Base-by-base conservation (phyloP, 2,329 filamentous ascomycete species). In the Scolecobasidium constrictum region DNA sequence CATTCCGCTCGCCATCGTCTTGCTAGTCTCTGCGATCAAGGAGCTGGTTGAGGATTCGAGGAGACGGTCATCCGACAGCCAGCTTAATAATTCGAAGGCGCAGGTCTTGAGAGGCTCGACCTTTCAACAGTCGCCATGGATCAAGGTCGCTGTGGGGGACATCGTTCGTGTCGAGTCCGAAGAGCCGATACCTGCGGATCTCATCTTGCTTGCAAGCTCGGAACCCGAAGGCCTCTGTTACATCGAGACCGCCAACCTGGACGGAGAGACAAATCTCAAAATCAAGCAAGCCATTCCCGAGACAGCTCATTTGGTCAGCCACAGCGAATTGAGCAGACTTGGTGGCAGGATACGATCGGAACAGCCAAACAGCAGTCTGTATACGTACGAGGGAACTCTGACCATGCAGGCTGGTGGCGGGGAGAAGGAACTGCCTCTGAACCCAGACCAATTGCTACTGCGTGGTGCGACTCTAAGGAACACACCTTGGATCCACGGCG, bases 201-300 rank as follows among this genome's bases (percentile, higher is more conserved):
- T 98, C 50, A 86, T 96, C 4, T 71, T 98, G 19, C 69, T 98
- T 44, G 88, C 92, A 6, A 94, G 86, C 56, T 96, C 92, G 5
- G 93, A 98, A 60, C 93, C 92, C 1, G 92, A 98, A 67, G 92
- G 92, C 53, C 68, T 98, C 44, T 98, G 92, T 65, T 98, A 98
- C 60, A 96, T 98, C 57, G 92, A 98, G 66, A 98, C 92, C 2
- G 90, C 92, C 18, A 98, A 98, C 58, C 70, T 98, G 46, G 92
- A 98, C 55, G 92, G 92, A 52, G 92, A 98, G 65, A 98, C 92
- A 16, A 98, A 98, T 59, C 68, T 98, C 52, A 98, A 98, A 66
- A 94, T 98, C 67, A 98, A 98, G 67, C 92, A 98, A 66, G 90
- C 81, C 2, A 80, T 95, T 42, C 90, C 92, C 1, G 92, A 98